A percentile compares a stretch with the other conserved stretches of the same genome.
phyloP scores from a whole-genome alignment of 768 basidiomycete species.

The Harrya chromipes region DNA sequence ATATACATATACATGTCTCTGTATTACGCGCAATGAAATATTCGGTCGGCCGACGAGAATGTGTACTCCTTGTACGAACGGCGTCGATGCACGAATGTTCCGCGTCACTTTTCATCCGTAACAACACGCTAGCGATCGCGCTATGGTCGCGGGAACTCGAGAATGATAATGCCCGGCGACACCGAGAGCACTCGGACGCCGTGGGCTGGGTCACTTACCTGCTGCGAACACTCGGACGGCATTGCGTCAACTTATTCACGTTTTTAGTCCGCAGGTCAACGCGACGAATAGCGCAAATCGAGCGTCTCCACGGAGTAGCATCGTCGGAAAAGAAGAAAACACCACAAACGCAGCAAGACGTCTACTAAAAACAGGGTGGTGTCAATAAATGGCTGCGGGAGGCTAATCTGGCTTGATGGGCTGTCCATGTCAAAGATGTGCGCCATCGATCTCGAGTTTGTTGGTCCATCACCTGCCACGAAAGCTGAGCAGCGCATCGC shows the following conservation, averaged over 20 bases:
- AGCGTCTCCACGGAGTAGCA: slow-evolving; percentile 1
- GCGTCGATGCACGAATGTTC: slow-evolving; percentile 9
- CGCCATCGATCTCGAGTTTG: slow-evolving; percentile 16
- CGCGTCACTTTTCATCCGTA: slow-evolving; percentile 15
- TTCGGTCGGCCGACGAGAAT: slow-evolving; percentile 3
- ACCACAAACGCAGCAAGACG: slow-evolving; percentile 8
- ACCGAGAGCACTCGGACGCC: not conserved
- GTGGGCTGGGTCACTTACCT: not conserved
- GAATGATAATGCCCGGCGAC: not conserved
- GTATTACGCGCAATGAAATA: not conserved
- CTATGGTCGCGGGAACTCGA: slow-evolving; percentile 24
- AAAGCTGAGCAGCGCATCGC: slow-evolving; percentile 7
- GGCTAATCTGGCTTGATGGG: slow-evolving; percentile 21
- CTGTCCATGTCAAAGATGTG: slow-evolving; percentile 9
- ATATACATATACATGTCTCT: slow-evolving; percentile 10
- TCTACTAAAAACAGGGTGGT: slow-evolving; percentile 13
- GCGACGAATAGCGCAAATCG: slow-evolving; percentile 6
- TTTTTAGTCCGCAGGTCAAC: too few species aligned
- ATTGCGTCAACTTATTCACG: not conserved
- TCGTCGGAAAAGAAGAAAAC: slow-evolving; percentile 1
- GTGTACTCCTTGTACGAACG: not conserved
- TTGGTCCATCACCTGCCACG: slow-evolving; percentile 26
- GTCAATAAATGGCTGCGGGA: slow-evolving; percentile 9
- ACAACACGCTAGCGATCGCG: slow-evolving; percentile 22
- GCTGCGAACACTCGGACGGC: not conserved